Evolutionary conservation across 371 early-diverging fungal genomes (phyloP), one percentile per base, ranked within the genome.

Genomic region (Dichotomocladium elegans): DNA sequence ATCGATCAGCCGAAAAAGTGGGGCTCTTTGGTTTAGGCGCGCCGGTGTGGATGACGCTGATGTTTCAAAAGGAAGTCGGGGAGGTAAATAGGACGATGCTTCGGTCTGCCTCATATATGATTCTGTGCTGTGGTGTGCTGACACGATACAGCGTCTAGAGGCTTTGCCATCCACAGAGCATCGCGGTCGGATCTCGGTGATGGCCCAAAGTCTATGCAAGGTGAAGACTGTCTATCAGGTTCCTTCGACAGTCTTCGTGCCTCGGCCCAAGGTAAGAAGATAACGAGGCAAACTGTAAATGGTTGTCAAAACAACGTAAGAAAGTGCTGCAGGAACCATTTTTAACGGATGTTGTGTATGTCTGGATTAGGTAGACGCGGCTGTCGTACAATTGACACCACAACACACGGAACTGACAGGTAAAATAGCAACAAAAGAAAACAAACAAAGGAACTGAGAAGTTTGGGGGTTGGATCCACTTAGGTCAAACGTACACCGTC

Each of bases 61-160:
- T 91, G 91, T 92, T 92, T 69, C 92, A 92, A 61, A 85, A 83
- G 52, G 92, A 92, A 61, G 92, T 92, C 7, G 92, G 82, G 11
- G 71, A 85, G 58, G 83, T 84, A 74, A 60, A 25, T 17, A 34
- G 15, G 35, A 48, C 31, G 22, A 31, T 2, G 3, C 10, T 3
- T 35, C 17, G 10, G 1, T 37, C n/a, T n/a, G n/a, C n/a, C n/a
- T n/a, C 26, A 37, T 31, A 26, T 19, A 52, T 15, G 30, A 53
- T 34, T 50, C 21, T 24, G 28, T 45, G 3, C 37, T 43, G 5
- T 17, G n/a, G n/a, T n/a, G n/a, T n/a, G n/a, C n/a, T n/a, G n/a
- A 34, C 24, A 53, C 25, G 15, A 4, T 24, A 12, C 58, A 86
- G 79, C 74, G 89, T n/a, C 81, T 92, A 21, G 66, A 60, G 1